A percentile compares a stretch with the other conserved stretches of the same genome.
Conservation (phyloP, 2,329 filamentous ascomycete genomes). For the Neonectria magnoliae region DNA sequence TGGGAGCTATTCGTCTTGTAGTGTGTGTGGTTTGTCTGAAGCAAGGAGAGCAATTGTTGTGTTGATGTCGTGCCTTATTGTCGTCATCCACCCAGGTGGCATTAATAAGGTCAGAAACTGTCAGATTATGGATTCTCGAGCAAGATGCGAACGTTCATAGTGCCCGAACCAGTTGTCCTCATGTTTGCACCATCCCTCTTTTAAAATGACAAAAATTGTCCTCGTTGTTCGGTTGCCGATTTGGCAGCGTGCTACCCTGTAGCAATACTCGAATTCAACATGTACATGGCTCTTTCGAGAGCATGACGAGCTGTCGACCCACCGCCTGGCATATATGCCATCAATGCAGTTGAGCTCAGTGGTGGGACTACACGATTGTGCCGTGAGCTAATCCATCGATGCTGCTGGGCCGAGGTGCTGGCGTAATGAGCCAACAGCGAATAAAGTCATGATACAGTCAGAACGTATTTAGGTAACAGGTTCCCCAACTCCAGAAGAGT, state of each 20-base stretch:
- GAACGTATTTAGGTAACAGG: neutral
- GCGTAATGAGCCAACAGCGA: neutral
- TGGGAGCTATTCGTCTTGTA: no score
- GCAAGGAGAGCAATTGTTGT: no score
- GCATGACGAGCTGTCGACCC: neutral
- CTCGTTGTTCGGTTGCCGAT: neutral
- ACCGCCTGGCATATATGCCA: neutral
- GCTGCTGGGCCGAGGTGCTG: neutral
- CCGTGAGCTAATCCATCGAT: neutral
- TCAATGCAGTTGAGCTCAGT: neutral
- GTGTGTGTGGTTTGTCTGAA: no score
- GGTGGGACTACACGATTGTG: neutral
- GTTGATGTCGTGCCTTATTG: no score
- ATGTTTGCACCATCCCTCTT: neutral
- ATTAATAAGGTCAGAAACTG: no score
- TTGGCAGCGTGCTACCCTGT: neutral
- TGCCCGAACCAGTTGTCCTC: no score
- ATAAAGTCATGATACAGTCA: neutral
- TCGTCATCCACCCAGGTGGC: no score
- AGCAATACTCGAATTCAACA: neutral
- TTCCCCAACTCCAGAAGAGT: neutral
- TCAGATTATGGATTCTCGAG: neutral
- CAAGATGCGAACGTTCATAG: neutral
- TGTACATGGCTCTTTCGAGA: neutral
- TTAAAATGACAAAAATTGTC: neutral